Base-by-base conservation (phyloP, 352 stramenopile species). In the Pythium phragmiticola region DNA sequence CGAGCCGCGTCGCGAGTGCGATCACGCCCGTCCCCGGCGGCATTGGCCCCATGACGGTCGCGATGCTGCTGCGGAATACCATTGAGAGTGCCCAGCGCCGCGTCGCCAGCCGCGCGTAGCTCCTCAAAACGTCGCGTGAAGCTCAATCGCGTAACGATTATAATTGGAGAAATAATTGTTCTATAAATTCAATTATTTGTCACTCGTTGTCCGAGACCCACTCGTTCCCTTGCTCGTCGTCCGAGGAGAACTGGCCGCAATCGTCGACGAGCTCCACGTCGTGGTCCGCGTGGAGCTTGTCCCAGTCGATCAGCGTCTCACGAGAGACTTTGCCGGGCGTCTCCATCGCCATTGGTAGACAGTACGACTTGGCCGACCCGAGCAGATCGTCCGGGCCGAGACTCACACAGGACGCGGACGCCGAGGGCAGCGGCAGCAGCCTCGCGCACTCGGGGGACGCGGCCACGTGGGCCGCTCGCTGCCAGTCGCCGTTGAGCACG, bases 1-100 rank as follows among this genome's bases (percentile, higher is more conserved):
- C 76, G 2, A 75, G 72, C 36, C 76, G 88, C 45, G 82, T 98
- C 19, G 96, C 88, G 7, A 81, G 85, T 28, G 92, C 90, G 42
- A 99, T 99, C 70, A 99, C 98, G 26, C 98, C 98, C 13, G 98
- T 99, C 39, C 96, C 97, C 4, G 87, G 89, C 14, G 87, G 87
- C 16, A 90, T 99, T 19, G 98, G 98, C 3, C 98, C 98, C 17
- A 99, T 99, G 97, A 99, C 95, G 1, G 96, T 98, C 50, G 88
- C 89, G 6, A 98, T 97, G 91, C 76, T 97, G 21, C 77, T 97
- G 39, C 79, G 83, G 43, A 97, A 98, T 70, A 90, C 80, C 0
- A 61, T 92, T 34, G 63, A 85, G 57, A 87, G 69, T 58, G 81
- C 83, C 0, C 46, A 70, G 21, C 76, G 72, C 5, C 75, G 75